phyloP scores from a whole-genome alignment of 1,139 yeast genomes.

The Arxiozyma slooffiae region DNA sequence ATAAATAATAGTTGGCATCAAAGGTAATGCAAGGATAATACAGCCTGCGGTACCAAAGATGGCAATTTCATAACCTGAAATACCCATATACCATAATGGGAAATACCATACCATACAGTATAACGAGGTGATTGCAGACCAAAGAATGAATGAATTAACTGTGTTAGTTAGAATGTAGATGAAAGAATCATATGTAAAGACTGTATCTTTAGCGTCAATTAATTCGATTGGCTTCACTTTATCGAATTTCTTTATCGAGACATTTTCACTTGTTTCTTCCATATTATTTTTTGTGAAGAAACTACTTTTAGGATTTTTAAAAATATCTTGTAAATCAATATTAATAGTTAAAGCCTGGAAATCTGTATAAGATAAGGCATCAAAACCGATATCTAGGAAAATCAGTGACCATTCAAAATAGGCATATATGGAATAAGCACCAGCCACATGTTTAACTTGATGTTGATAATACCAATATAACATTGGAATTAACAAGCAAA shows the following conservation, averaged over 20 bases:
- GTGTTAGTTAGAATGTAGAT: constrained; percentile 40
- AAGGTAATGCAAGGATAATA: constrained; percentile 45
- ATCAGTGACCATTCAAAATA: constrained; percentile 91
- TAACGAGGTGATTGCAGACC: constrained; percentile 75
- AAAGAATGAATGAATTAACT: constrained; percentile 60
- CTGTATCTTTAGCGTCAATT: constrained; percentile 5
- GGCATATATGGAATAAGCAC: constrained; percentile 93
- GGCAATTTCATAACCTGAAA: constrained; percentile 83
- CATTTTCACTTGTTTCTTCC: background rate
- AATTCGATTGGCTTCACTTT: constrained; percentile 6
- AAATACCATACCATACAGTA: constrained; percentile 90
- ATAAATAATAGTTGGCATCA: constrained; percentile 42
- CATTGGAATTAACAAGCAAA: constrained; percentile 65
- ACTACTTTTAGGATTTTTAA: background rate
- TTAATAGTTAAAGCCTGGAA: constrained; percentile 37
- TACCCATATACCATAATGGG: constrained; percentile 97
- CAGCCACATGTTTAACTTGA: constrained; percentile 75
- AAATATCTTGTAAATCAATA: constrained; percentile 7
- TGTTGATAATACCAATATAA: constrained; percentile 87
- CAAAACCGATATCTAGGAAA: constrained; percentile 73
- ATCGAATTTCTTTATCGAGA: constrained; percentile 9
- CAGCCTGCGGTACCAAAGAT: constrained; percentile 52
- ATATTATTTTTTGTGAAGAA: background rate
- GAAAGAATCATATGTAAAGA: constrained; percentile 26
- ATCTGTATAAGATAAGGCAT: constrained; percentile 66